Evolutionary conservation across 345 rosid genomes (phyloP), one percentile per base, ranked within the genome.

Genomic region (Aquilaria malaccensis): DNA sequence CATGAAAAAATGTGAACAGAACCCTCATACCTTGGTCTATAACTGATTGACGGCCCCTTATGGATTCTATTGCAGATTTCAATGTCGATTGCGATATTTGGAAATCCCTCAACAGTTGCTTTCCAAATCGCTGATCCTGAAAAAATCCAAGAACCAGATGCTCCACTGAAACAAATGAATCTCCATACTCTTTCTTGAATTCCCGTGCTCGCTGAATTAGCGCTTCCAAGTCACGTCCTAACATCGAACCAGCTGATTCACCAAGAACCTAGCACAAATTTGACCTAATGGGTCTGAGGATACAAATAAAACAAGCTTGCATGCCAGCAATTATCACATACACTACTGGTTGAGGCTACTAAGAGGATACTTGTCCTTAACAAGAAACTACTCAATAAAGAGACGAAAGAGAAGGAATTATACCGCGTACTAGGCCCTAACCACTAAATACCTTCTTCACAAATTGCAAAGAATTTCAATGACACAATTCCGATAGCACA

Each of bases 41-140:
- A 54, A 95, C 99, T 60, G 97, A 86, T 64, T 95, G 99, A 58
- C 84, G 89, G 67, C 99, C 97, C 77, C 99, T 86, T 50, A 95
- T 82, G 53, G 96, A 74, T 78, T 87, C 92, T 77, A 95, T 64
- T 0, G 96, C 98, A 71, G 96, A 62, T 80, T 87, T 91, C 73
- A 95, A 68, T 47, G 75, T 66, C 70, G 67, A 81, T 13, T 74
- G 73, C 30, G 96, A 75, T 59, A 95, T 78, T 72, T 82, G 89
- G 68, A 95, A 95, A 66, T 95, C 98, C 73, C 32, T 85, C 63
- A 85, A 95, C 74, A 95, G 50, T 63, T 88, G 96, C 79, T 79
- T 86, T 62, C 99, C 99, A 75, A 91, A 95, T 51, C 99, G 81
- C 68, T 78, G 82, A 77, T 95, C 99, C 30, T 85, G 76, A 53